Evolutionary conservation across 2,329 filamentous ascomycete species (phyloP).

Genomic region (Lasiodiplodia theobromae): DNA sequence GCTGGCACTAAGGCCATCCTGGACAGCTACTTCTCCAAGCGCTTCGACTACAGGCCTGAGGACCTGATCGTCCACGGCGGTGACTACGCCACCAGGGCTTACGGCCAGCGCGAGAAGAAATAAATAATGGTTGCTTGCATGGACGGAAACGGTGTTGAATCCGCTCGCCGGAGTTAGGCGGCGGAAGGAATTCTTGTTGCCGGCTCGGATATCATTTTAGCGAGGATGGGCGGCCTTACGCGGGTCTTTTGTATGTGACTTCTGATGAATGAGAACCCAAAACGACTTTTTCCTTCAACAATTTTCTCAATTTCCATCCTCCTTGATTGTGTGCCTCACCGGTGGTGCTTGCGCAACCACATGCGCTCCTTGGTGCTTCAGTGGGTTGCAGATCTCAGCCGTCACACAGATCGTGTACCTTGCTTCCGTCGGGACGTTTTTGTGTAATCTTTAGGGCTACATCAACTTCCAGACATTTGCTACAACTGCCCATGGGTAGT

Average conservation of each 20-base stretch:
- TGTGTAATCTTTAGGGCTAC: not conserved
- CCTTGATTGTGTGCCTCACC: not conserved
- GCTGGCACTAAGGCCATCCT: constrained; percentile 88
- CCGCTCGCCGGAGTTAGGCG: not conserved
- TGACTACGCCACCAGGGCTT: constrained; percentile 94
- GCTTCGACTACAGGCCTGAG: constrained; percentile 84
- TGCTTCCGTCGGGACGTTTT: not conserved
- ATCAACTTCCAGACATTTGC: too few species aligned
- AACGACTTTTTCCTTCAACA: not conserved
- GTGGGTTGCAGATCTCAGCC: not conserved
- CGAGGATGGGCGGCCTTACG: constrained; percentile 1
- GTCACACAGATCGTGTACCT: not conserved
- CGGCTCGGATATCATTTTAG: constrained; percentile 6
- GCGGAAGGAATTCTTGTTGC: not conserved
- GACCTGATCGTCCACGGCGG: constrained; percentile 90
- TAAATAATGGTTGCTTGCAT: constrained; percentile 20
- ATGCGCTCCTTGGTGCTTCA: not conserved
- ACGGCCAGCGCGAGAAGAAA: constrained; percentile 74
- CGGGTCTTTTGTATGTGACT: constrained; percentile 10
- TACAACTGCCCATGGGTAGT: too few species aligned
- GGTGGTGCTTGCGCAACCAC: not conserved
- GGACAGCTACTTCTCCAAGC: constrained; percentile 86
- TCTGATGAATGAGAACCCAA: constrained; percentile 11
- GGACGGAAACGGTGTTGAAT: not conserved
- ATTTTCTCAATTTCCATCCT: not conserved